These are phyloP conservation scores for Eleusine indica DNA, from an alignment of 176 grass and related monocot species.

Conservation along the genomic window DNA sequence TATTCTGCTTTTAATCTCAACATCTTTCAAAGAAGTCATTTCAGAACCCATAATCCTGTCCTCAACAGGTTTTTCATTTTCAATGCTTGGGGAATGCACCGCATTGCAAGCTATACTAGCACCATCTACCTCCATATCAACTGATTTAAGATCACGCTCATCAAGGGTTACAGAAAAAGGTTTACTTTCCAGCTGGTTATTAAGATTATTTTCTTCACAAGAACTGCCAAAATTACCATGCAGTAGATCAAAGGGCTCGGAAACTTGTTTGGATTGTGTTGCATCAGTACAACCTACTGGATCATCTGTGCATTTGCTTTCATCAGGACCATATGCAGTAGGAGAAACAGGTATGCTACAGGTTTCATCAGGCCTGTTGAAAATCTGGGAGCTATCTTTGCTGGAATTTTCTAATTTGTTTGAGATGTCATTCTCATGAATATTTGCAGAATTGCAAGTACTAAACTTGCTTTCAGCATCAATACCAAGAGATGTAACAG, in stretches of 20 bases:
- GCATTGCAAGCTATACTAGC: conserved; percentile 26
- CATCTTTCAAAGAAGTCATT: conserved; percentile 42
- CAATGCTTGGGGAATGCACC: conserved; percentile 27
- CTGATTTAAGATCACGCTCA: conserved; percentile 43
- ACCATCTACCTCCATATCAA: conserved; percentile 48
- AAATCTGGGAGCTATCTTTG: conserved; percentile 34
- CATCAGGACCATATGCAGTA: conserved; percentile 15
- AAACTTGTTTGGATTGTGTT: conserved; percentile 27
- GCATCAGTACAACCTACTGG: conserved; percentile 21
- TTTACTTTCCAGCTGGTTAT: conserved; percentile 30
- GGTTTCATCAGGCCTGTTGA: conserved; percentile 34
- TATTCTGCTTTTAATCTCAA: conserved; percentile 42
- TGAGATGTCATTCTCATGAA: conserved; percentile 36
- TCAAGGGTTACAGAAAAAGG: conserved; percentile 29
- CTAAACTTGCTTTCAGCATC: conserved; percentile 30
- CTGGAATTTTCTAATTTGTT: conserved; percentile 33
- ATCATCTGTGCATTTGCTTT: conserved; percentile 32
- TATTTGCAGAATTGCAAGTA: conserved; percentile 25
- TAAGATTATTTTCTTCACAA: conserved; percentile 31
- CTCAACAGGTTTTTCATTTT: conserved; percentile 43
- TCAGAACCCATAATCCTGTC: conserved; percentile 42
- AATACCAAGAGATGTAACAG: conserved; percentile 25
- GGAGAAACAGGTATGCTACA: conserved; percentile 14
- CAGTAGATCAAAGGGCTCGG: conserved; percentile 41
- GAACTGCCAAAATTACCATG: conserved; percentile 42